Percentiles rank a stretch among this genome's conserved stretches.
phyloP scores from a whole-genome alignment of 257 asterid genomes.

The Solanum piurae region DNA sequence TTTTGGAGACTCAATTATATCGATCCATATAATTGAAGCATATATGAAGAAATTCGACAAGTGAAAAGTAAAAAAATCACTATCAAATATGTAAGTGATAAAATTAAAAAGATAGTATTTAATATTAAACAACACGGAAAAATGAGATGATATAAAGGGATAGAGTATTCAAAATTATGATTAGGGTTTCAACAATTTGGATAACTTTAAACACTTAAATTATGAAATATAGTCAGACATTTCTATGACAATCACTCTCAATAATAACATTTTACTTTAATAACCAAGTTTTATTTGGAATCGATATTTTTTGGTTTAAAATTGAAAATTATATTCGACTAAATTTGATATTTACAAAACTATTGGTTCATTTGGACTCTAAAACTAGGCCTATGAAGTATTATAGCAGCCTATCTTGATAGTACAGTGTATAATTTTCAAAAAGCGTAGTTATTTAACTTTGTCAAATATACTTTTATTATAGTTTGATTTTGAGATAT shows the following conservation, averaged over 20 bases:
- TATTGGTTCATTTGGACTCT: neutral
- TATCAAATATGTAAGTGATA: too few relatives aligned
- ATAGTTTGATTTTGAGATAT: too few relatives aligned
- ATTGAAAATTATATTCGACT: neutral
- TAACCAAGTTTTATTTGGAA: neutral
- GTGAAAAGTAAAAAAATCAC: too few relatives aligned
- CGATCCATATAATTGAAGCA: too few relatives aligned
- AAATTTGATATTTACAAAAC: neutral
- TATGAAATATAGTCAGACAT: neutral
- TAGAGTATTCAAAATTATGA: neutral
- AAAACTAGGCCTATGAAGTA: neutral
- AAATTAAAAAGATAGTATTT: too few relatives aligned
- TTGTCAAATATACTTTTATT: neutral
- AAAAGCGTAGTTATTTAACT: neutral
- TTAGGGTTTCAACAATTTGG: neutral
- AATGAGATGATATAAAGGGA: neutral
- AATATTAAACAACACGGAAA: neutral
- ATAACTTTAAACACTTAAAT: neutral
- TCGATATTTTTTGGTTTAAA: neutral
- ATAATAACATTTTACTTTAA: neutral
- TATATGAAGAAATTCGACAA: too few relatives aligned
- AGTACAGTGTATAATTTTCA: neutral
- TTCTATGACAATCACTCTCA: neutral
- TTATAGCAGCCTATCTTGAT: neutral
- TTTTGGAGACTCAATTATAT: too few relatives aligned